Conservation (phyloP, 2,329 filamentous ascomycete species). For the Epichloe typhina region DNA sequence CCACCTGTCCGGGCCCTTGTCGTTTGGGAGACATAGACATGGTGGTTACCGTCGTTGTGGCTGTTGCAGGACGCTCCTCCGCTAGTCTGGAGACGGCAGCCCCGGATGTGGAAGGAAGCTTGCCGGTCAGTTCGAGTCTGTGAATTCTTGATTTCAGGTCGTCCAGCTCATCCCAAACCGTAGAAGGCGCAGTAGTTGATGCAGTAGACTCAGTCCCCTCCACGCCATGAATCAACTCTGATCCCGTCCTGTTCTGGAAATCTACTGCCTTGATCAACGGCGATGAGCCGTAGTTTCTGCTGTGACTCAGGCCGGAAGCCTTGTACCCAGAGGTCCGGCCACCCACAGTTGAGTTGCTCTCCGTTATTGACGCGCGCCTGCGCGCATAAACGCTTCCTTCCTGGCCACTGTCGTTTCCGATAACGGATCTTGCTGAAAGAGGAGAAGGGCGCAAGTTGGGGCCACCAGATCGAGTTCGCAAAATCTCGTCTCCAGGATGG, state of each 20-base stretch:
- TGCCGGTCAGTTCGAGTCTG: constrained; percentile 79
- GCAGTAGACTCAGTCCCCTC: constrained; percentile 76
- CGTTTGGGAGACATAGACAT: constrained; percentile 82
- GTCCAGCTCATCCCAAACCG: constrained; percentile 94
- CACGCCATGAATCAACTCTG: constrained; percentile 25
- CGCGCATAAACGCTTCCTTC: constrained; percentile 18
- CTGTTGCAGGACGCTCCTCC: constrained; percentile 76
- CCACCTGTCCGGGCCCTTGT: constrained; percentile 13
- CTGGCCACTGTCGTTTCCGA: constrained; percentile 29
- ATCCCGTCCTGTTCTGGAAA: constrained; percentile 14
- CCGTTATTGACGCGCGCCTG: constrained; percentile 33
- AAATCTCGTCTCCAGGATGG: constrained; percentile 24
- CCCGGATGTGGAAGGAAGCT: constrained; percentile 69
- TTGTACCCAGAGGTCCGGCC: constrained; percentile 33
- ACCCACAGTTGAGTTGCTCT: constrained; percentile 26
- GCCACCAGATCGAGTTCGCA: constrained; percentile 19
- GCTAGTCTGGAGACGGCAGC: constrained; percentile 63
- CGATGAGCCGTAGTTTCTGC: constrained; percentile 41
- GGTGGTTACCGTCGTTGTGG: constrained; percentile 81
- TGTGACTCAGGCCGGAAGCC: constrained; percentile 13
- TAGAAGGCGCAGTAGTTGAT: constrained; percentile 80
- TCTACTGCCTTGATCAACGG: constrained; percentile 37
- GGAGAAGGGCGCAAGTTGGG: constrained; percentile 29
- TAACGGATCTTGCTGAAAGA: constrained; percentile 34
- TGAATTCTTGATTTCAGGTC: constrained; percentile 89